Evolutionary conservation across 2,329 filamentous ascomycete species (phyloP).

Genomic region (Colletotrichum higginsianum): DNA sequence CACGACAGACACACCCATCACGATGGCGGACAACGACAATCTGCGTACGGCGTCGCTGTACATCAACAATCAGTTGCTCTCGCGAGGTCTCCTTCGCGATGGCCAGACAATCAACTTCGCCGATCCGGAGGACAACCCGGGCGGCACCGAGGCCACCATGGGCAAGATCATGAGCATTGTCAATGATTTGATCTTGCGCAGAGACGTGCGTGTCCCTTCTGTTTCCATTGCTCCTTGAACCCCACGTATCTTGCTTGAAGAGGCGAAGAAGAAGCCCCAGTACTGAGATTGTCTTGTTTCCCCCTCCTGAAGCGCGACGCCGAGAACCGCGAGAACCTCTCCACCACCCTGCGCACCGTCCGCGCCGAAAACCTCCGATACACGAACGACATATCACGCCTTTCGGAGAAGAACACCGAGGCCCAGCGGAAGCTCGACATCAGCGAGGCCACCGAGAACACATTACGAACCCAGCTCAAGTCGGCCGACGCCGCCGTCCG

Average conservation of each 20-base stretch:
- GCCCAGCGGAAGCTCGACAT: constrained; percentile 69
- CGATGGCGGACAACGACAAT: constrained; percentile 73
- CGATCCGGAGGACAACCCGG: constrained; percentile 74
- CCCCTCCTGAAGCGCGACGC: constrained; percentile 80
- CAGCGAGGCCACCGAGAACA: constrained; percentile 79
- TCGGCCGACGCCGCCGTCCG: constrained; percentile 82
- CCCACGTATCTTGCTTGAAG: neutral
- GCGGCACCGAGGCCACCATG: constrained; percentile 78
- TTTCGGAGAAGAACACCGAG: constrained; percentile 68
- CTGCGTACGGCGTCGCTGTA: constrained; percentile 78
- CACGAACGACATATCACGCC: constrained; percentile 75
- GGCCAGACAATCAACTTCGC: constrained; percentile 88
- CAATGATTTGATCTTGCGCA: constrained; percentile 90
- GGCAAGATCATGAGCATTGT: constrained; percentile 91
- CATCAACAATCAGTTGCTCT: constrained; percentile 80
- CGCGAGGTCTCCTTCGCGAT: constrained; percentile 75
- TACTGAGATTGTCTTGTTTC: constrained; percentile 31
- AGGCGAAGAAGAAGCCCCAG: neutral
- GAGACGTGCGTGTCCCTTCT: constrained; percentile 77
- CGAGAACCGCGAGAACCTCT: constrained; percentile 87
- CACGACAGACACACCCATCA: constrained; percentile 41
- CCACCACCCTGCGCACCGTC: constrained; percentile 81
- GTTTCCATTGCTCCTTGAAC: constrained; percentile 1
- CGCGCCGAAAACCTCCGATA: constrained; percentile 83
- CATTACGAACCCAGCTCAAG: constrained; percentile 78